Evolutionary conservation across 192 early-diverging fungal genomes (phyloP), one percentile per base, ranked within the genome.

Genomic region (Oehlia diaphana): DNA sequence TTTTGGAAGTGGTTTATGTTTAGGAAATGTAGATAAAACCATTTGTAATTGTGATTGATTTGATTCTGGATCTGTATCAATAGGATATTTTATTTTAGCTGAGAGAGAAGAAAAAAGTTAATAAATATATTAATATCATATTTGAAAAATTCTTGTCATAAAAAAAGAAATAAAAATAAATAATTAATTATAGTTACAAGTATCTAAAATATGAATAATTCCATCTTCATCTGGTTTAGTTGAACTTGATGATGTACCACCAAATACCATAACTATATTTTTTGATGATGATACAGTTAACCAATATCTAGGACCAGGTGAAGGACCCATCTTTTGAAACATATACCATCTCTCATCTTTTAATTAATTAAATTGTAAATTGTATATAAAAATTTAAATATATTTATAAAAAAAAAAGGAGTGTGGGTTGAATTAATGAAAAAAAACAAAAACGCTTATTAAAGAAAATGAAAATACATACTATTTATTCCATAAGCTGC

Each of bases 401-500:
- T 44, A 44, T 44, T 9, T 44, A 44, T 44, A 19, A 58, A 19
- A 58, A 19, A 58, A 26, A 58, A 58, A 21, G 16, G 8, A 50
- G 2, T 3, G 5, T 16, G 13, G 19, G 16, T 19, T 31, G 16
- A 14, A 2, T 4, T 1, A 53, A 3, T 53, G 16, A 19, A 19
- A 53, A 16, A 53, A 21, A 21, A 19, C 19, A 19, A 21, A 58
- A 37, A 37, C 35, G 35, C 2, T 7, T 21, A 6, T 2, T 58
- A 21, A 58, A 19, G 16, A 21, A 21, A 58, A 58, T 19, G 14
- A 19, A 58, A 49, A 72, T n/a, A 81, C 81, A 61, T 82, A 88
- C 87, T 88, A 49, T 72, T 82, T 9, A 91, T 86, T 39, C 83
- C 83, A 78, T 87, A 91, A 8, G 88, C 89, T 61, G 80, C 88